phyloP scores from a whole-genome alignment of 176 grass and related monocot genomes.

The Pontederia paniculata region DNA sequence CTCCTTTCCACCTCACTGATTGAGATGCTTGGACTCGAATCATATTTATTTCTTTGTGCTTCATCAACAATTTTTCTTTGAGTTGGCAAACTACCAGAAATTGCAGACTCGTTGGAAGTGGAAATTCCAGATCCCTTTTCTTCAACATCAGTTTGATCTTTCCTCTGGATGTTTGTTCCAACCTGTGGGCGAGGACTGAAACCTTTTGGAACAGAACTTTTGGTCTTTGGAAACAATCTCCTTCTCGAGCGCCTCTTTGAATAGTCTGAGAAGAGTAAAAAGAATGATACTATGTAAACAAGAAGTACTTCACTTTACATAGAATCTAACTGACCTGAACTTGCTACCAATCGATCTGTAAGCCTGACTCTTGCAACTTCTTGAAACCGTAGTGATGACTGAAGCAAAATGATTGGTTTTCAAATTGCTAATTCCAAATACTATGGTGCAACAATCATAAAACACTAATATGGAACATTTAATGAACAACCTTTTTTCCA shows the following conservation, averaged over 20 bases:
- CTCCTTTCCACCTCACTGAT: slow-evolving; percentile 1
- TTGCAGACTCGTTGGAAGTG: slow-evolving; percentile 2
- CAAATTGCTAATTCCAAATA: background rate
- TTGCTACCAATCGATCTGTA: slow-evolving; percentile 38
- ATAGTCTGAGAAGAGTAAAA: slow-evolving; percentile 40
- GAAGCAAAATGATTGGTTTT: background rate
- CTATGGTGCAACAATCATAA: slow-evolving; percentile 10
- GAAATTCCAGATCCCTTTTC: slow-evolving; percentile 14
- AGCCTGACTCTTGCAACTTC: slow-evolving; percentile 37
- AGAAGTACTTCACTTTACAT: background rate
- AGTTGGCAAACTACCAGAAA: background rate
- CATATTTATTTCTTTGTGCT: slow-evolving; percentile 7
- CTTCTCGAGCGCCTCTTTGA: slow-evolving; percentile 47
- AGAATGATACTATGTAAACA: slow-evolving; percentile 11
- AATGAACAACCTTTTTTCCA: background rate
- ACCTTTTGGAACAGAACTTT: slow-evolving; percentile 33
- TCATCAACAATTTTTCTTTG: slow-evolving; percentile 3
- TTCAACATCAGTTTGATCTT: slow-evolving; percentile 17
- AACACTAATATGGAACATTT: background rate
- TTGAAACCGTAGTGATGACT: slow-evolving; percentile 34
- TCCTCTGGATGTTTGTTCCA: slow-evolving; percentile 31
- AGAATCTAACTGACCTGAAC: slow-evolving; percentile 46
- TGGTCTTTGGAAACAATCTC: slow-evolving; percentile 32
- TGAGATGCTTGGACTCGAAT: slow-evolving; percentile 4
- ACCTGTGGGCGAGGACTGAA: slow-evolving; percentile 31